Evolutionary conservation across 192 early-diverging fungal species (phyloP).

Genomic region (Dissophora ornata): DNA sequence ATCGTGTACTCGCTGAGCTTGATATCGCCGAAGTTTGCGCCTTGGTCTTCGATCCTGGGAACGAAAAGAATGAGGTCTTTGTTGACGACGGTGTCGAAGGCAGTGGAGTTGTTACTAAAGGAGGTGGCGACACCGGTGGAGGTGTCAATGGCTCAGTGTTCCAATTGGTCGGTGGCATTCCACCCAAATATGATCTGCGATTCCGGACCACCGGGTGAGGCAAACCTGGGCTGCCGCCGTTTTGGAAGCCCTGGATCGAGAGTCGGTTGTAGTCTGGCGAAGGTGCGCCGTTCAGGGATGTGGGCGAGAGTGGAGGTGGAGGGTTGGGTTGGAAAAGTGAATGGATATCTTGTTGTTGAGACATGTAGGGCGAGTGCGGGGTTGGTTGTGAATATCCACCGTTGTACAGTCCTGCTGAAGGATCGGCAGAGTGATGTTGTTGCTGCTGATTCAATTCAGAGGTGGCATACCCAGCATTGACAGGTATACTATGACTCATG

Average conservation of each 20-base stretch:
- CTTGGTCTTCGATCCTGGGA: conserved; percentile 38
- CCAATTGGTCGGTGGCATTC: conserved; percentile 38
- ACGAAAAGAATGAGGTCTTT: conserved; percentile 48
- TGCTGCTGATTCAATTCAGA: not conserved
- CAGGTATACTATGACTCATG: conserved; percentile 23
- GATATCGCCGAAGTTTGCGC: conserved; percentile 6
- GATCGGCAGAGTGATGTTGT: not conserved
- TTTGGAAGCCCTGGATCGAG: conserved; percentile 27
- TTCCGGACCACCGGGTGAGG: conserved; percentile 29
- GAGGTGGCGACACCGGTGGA: conserved; percentile 37
- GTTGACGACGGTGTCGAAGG: conserved; percentile 12
- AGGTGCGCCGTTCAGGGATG: conserved; percentile 14
- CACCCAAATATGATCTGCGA: conserved; percentile 13
- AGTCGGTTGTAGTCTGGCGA: conserved; percentile 30
- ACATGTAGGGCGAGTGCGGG: conserved; percentile 2
- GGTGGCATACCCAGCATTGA: conserved; percentile 12
- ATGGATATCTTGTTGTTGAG: conserved; percentile 36
- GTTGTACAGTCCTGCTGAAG: conserved; percentile 6
- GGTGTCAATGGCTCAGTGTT: conserved; percentile 48
- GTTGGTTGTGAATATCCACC: not conserved
- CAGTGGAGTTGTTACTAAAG: conserved; percentile 11
- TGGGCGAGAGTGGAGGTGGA: conserved; percentile 38
- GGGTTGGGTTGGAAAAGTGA: conserved; percentile 46
- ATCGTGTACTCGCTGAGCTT: conserved; percentile 40
- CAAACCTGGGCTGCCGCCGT: too few relatives aligned